Evolutionary conservation across 2,329 filamentous ascomycete species (phyloP).

Genomic region (Phoma herbarum): DNA sequence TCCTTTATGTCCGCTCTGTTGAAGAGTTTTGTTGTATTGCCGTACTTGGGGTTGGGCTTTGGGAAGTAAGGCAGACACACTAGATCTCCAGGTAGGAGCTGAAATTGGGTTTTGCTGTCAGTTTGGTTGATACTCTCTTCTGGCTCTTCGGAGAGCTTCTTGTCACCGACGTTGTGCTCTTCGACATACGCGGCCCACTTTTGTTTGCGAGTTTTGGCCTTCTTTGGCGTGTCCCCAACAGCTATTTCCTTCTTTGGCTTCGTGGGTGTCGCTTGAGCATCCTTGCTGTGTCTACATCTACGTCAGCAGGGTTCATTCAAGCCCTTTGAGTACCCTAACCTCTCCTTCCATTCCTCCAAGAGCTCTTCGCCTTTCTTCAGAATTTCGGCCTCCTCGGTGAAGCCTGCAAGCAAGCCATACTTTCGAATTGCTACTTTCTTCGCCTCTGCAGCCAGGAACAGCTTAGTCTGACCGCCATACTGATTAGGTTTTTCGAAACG

Average conservation of each 20-base stretch:
- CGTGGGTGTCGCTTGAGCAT: background rate
- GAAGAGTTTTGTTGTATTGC: conserved; percentile 28
- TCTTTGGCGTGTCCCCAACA: background rate
- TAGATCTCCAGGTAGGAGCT: conserved; percentile 20
- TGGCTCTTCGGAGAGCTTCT: conserved; percentile 23
- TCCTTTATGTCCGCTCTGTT: conserved; percentile 13
- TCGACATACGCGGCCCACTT: conserved; percentile 23
- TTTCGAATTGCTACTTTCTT: conserved; percentile 8
- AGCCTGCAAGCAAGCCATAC: conserved; percentile 1
- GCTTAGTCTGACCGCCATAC: conserved; percentile 9
- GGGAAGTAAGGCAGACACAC: conserved; percentile 20
- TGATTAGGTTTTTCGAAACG: conserved; percentile 6
- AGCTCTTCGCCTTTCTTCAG: conserved; percentile 6
- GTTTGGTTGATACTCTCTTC: conserved; percentile 23
- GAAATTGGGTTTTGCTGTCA: conserved; percentile 20
- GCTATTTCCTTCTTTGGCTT: background rate
- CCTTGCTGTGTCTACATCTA: background rate
- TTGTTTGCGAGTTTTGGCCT: conserved; percentile 22
- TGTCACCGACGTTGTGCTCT: conserved; percentile 6
- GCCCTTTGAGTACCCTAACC: background rate
- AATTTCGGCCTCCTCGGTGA: background rate
- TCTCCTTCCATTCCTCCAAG: background rate
- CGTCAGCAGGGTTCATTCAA: background rate
- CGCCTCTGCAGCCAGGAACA: conserved; percentile 1
- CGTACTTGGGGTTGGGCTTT: conserved; percentile 23